Conservation (phyloP, 331 rosid species). For the Dryas integrifolia region DNA sequence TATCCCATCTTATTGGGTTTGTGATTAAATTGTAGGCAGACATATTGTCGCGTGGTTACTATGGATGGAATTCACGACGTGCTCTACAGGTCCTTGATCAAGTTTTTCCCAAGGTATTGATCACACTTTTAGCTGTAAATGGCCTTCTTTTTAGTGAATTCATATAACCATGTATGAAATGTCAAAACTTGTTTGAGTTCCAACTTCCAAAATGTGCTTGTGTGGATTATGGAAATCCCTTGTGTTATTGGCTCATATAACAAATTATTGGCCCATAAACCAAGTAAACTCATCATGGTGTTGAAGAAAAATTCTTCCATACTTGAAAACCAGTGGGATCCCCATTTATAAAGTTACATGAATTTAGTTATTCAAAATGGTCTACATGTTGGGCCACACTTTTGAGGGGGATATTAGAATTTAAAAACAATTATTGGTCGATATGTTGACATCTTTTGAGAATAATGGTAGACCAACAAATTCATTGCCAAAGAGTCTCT, state of each 20-base stretch:
- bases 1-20: constrained; percentile 4
- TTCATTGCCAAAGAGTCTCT: not conserved
- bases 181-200: not conserved
- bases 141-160: not conserved
- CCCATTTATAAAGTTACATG: no score
- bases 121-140: not conserved
- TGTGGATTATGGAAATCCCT: no score
- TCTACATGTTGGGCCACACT: not conserved
- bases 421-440: not conserved
- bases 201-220: not conserved
- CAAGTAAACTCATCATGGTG: no score
- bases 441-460: not conserved
- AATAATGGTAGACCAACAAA: not conserved
- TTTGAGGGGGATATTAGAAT: not conserved
- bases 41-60: constrained; percentile 74
- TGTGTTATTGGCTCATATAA: no score
- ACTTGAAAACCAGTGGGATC: no score
- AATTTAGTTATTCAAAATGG: no score
- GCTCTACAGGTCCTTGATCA: constrained; percentile 68
- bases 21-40: constrained; percentile 63
- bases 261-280: no score
- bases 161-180: not conserved
- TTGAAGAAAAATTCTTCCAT: no score
- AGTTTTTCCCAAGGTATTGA: constrained; percentile 79
- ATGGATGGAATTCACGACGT: constrained; percentile 87